These are phyloP conservation scores for Gaultheria prostrata DNA, from an alignment of 148 eudicot species.

Conservation along the genomic window DNA sequence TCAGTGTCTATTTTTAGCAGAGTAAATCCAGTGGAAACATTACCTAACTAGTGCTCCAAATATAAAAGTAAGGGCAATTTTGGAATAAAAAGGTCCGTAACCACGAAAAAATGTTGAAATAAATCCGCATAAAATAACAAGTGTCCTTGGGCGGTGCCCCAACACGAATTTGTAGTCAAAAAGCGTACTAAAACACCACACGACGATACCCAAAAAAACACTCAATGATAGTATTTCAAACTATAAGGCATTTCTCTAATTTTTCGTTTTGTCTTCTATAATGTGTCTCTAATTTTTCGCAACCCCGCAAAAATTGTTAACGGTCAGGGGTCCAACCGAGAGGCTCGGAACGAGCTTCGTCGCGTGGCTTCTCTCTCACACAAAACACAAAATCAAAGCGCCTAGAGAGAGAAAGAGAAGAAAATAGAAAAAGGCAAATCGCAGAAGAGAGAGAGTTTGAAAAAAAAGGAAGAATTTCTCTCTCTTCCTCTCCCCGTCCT, in stretches of 20 bases:
- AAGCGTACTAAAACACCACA: too few species aligned
- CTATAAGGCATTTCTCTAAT: neutral
- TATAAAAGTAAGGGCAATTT: neutral
- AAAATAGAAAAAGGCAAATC: slow-evolving; percentile 19
- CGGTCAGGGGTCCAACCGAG: slow-evolving; percentile 30
- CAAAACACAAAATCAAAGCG: neutral
- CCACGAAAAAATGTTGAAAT: too few species aligned
- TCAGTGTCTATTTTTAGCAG: too few species aligned
- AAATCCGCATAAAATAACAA: neutral
- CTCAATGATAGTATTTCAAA: neutral
- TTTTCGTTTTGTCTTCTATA: too few species aligned
- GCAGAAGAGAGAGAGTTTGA: neutral
- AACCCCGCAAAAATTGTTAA: neutral
- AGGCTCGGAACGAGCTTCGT: slow-evolving; percentile 32
- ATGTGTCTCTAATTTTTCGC: slow-evolving; percentile 4
- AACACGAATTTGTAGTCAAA: too few species aligned
- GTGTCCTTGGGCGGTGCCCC: too few species aligned
- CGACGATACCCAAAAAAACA: too few species aligned
- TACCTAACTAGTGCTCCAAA: neutral
- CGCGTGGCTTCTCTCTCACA: neutral
- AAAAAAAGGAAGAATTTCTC: neutral
- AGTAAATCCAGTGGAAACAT: neutral
- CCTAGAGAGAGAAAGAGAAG: slow-evolving; percentile 11
- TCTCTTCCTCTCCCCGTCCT: slow-evolving; percentile 3
- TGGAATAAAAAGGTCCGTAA: neutral